Base-by-base conservation (phyloP, 73 alveolate genomes). In the Symbiodinium pilosum region DNA sequence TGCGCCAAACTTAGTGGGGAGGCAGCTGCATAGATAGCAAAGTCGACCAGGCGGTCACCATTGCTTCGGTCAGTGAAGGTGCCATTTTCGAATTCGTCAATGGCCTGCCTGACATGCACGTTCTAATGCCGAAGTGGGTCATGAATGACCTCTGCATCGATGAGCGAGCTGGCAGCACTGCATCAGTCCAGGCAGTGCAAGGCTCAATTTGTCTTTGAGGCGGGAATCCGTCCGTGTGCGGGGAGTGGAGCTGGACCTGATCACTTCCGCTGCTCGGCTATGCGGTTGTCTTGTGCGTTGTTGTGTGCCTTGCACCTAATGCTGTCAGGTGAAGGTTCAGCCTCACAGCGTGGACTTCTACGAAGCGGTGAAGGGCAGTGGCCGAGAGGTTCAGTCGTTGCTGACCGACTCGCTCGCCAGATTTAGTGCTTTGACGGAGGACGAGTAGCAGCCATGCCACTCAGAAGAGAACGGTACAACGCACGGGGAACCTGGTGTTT, bases 301-400 rank as follows among this genome's bases (percentile, higher is more conserved):
- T n/a, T 8, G 64, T 8, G 16, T 47, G 64, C 4, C 73, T 26
- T 9, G 34, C 28, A 40, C 24, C 2, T 21, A n/a, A n/a, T 7
- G 84, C 6, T 11, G 75, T 1, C 28, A 87, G 94, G 97, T 91
- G 54, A 81, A 43, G 20, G 73, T 91, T 41, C 97, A 91, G 30
- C 97, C 97, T 30, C 97, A 91, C 97, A 28, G 81, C 88, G 97
- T 91, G 77, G 97, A 69, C 88, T 91, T 91, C 87, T 91, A 91
- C 88, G 75, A 71, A 34, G 97, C 97, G 40, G 97, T 91, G 81
- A 75, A 39, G 28, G 39, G 42, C 41, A 68, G 97, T 52, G 69
- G 81, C 52, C 30, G 38, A 1, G 97, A 91, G 38, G 88, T 91
- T 34, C 71, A 39, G 47, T 32, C 34, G 81, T 36, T 91, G 86